A percentile compares a stretch with the other conserved stretches of the same genome.
phyloP scores from a whole-genome alignment of 768 basidiomycete species.

The Sarcodon aspratus region DNA sequence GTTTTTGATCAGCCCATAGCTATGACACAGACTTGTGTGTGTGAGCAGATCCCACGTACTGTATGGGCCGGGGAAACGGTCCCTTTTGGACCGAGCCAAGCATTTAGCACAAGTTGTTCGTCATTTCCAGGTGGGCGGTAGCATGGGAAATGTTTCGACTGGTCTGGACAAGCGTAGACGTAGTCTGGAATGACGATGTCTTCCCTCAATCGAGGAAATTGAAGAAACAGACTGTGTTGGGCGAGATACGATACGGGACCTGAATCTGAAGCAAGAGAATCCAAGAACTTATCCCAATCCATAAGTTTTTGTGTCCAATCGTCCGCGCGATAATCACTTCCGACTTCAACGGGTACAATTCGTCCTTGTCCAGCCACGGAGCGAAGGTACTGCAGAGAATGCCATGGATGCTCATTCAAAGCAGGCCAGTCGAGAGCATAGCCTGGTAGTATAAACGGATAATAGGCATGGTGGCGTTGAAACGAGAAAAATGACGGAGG shows the following conservation, averaged over 20 bases:
- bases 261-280: constrained; percentile 23
- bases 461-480: constrained; percentile 18
- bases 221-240: constrained; percentile 76
- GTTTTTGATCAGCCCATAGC: neutral
- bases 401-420: constrained; percentile 57
- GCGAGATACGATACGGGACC: constrained; percentile 63
- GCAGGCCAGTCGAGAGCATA: constrained; percentile 75
- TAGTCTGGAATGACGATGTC: constrained; percentile 88
- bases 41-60: constrained; percentile 29
- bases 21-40: neutral
- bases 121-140: constrained; percentile 61
- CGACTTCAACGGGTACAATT: constrained; percentile 85
- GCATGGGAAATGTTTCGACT: constrained; percentile 28
- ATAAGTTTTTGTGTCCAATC: constrained; percentile 80
- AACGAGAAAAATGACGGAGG: constrained; percentile 54
- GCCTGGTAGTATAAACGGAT: constrained; percentile 67
- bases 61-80: constrained; percentile 88
- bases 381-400: constrained; percentile 55
- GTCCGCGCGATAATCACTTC: constrained; percentile 66
- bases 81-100: constrained; percentile 73
- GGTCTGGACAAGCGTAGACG: constrained; percentile 52
- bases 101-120: constrained; percentile 58
- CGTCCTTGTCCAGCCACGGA: constrained; percentile 68
- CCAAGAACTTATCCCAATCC: constrained; percentile 66
- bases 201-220: constrained; percentile 66